These are phyloP conservation scores for Fusarium transvaalense DNA, from an alignment of 2,329 filamentous ascomycete genomes.

Conservation along the genomic window DNA sequence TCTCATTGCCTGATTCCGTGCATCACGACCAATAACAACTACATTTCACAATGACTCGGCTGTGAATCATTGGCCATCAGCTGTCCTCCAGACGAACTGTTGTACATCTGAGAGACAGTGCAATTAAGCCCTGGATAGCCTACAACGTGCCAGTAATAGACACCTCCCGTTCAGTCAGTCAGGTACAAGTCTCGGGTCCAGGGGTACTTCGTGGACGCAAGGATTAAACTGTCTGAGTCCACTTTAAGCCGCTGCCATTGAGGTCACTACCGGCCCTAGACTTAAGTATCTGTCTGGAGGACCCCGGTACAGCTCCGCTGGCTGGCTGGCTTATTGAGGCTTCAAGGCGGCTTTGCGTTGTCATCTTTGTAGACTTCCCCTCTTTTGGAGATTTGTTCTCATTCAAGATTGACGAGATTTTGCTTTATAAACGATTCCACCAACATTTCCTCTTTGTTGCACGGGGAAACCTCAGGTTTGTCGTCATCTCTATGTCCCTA, in stretches of 20 bases:
- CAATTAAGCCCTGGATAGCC: slow-evolving; percentile 18
- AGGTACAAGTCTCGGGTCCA: slow-evolving; percentile 21
- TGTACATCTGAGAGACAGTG: slow-evolving; percentile 5
- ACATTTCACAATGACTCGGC: not conserved
- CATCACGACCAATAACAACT: slow-evolving; percentile 6
- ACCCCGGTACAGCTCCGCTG: slow-evolving; percentile 13
- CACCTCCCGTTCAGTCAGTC: not conserved
- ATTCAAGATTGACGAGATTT: not conserved
- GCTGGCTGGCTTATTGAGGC: slow-evolving; percentile 19
- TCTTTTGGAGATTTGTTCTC: slow-evolving; percentile 20
- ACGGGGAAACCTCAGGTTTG: slow-evolving; percentile 21
- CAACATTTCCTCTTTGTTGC: not conserved
- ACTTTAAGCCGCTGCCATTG: slow-evolving; percentile 40
- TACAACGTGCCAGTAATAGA: slow-evolving; percentile 1
- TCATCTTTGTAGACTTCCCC: slow-evolving; percentile 13
- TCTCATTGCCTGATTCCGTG: slow-evolving; percentile 7
- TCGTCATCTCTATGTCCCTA: slow-evolving; percentile 23
- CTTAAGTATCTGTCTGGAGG: slow-evolving; percentile 14
- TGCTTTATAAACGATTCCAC: not conserved
- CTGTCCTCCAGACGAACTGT: slow-evolving; percentile 2
- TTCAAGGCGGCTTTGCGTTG: slow-evolving; percentile 22
- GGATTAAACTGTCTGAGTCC: slow-evolving; percentile 26
- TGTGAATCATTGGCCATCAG: slow-evolving; percentile 26
- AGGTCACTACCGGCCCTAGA: slow-evolving; percentile 30
- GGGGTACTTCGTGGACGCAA: slow-evolving; percentile 33